phyloP scores from a whole-genome alignment of 352 stramenopile species.

The Discostella stelligera region DNA sequence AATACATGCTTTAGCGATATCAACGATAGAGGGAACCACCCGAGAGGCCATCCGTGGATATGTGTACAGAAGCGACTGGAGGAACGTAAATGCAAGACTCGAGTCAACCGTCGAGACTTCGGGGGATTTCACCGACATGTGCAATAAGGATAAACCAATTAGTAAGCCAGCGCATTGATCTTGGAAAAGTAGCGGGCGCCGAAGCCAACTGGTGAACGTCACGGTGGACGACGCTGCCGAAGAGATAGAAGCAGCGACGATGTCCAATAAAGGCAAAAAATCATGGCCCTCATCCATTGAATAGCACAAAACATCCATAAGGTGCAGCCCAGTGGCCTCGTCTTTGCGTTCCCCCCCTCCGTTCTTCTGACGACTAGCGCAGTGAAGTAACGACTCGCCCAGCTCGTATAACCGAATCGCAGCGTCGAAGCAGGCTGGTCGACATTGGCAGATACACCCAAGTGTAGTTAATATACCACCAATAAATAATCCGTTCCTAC shows the following conservation, averaged over 20 bases:
- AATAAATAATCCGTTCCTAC: constrained; percentile 2
- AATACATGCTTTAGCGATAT: constrained; percentile 20
- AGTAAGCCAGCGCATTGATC: constrained; percentile 44
- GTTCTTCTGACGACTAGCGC: background rate
- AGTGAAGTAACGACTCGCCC: constrained; percentile 22
- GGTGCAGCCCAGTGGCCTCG: constrained; percentile 12
- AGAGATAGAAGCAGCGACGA: constrained; percentile 34
- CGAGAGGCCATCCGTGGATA: constrained; percentile 45
- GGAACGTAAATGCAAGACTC: constrained; percentile 23
- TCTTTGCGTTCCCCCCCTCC: background rate
- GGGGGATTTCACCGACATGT: constrained; percentile 18
- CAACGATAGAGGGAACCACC: constrained; percentile 35
- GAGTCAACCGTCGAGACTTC: constrained; percentile 2
- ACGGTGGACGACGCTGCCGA: constrained; percentile 2
- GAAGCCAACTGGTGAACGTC: constrained; percentile 27
- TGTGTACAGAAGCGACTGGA: constrained; percentile 31
- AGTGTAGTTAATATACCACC: constrained; percentile 40
- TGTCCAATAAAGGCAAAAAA: constrained; percentile 17
- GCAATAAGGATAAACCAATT: constrained; percentile 45
- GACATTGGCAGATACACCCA: constrained; percentile 34
- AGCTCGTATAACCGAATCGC: constrained; percentile 11
- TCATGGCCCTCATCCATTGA: constrained; percentile 12
- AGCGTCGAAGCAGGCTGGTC: constrained; percentile 12
- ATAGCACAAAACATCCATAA: constrained; percentile 31
- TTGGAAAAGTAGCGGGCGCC: constrained; percentile 30